A percentile compares a stretch with the other conserved stretches of the same genome.
Conservation (phyloP, 169 alveolate species). For the Plasmodium vinckei region DNA sequence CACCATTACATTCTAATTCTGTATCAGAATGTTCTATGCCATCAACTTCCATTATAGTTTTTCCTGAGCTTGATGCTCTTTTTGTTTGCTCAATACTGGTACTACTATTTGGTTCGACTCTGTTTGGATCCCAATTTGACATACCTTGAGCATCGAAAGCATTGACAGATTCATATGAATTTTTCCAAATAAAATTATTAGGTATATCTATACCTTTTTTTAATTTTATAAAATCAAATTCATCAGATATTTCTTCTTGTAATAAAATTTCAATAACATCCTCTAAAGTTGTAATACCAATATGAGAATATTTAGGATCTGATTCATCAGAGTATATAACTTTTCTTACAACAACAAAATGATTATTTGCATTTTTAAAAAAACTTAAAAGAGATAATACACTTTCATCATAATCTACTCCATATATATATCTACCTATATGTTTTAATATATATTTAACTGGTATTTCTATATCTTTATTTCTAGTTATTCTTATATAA, state of each 20-base stretch:
- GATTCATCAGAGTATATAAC: constrained; percentile 74
- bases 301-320: constrained; percentile 83
- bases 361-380: constrained; percentile 63
- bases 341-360: constrained; percentile 82
- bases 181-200: constrained; percentile 61
- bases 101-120: not conserved
- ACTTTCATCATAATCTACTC: constrained; percentile 68
- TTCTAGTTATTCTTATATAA: constrained; percentile 31
- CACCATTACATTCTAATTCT: not conserved
- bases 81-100: not conserved
- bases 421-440: constrained; percentile 70
- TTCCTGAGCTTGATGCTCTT: not conserved
- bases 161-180: constrained; percentile 25
- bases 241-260: constrained; percentile 69
- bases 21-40: not conserved
- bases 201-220: constrained; percentile 40
- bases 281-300: constrained; percentile 83
- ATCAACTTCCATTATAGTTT: not conserved
- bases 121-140: not conserved
- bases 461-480: constrained; percentile 66
- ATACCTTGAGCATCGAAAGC: not conserved
- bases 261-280: constrained; percentile 68
- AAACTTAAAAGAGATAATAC: constrained; percentile 46
- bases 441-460: constrained; percentile 59
- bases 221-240: constrained; percentile 51